Evolutionary conservation across 1,284 basidiomycete genomes (phyloP).

Genomic region (Rhodotorula sp.): DNA sequence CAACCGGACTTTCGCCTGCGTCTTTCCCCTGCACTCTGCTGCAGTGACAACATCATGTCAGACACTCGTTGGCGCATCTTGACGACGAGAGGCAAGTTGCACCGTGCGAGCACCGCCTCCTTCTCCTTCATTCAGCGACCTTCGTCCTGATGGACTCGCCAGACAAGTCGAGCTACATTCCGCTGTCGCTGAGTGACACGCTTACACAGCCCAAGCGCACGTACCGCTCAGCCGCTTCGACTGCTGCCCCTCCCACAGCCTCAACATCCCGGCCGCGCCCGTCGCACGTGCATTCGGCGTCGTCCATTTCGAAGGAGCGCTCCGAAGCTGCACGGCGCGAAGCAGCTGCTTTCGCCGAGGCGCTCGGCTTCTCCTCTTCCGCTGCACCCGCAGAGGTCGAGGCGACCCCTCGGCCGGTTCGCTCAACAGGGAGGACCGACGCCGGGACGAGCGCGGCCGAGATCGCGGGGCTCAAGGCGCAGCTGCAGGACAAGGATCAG

Average conservation of each 20-base stretch:
- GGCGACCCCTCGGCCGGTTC: constrained; percentile 15
- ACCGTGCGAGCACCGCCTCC: background rate
- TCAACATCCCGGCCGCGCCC: background rate
- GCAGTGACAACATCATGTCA: background rate
- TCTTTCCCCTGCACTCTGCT: background rate
- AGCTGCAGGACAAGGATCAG: constrained; percentile 15
- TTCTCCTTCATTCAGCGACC: too few relatives aligned
- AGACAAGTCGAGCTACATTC: constrained; percentile 21
- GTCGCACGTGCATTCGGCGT: constrained; percentile 8
- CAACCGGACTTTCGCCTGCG: background rate
- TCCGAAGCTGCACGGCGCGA: constrained; percentile 13
- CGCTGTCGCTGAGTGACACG: constrained; percentile 30
- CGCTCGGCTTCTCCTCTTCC: constrained; percentile 1
- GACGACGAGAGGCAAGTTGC: background rate
- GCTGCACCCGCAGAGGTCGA: background rate
- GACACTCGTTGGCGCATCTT: background rate
- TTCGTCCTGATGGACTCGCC: constrained; percentile 19
- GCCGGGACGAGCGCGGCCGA: background rate
- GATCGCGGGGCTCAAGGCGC: background rate
- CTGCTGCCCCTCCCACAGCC: background rate
- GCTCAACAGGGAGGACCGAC: background rate
- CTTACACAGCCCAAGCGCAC: constrained; percentile 15
- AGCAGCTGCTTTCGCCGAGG: constrained; percentile 10
- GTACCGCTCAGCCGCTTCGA: constrained; percentile 10
- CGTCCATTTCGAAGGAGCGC: constrained; percentile 7